Conservation (phyloP, 2,329 filamentous ascomycete species). For the Drechslerella coelobrocha region DNA sequence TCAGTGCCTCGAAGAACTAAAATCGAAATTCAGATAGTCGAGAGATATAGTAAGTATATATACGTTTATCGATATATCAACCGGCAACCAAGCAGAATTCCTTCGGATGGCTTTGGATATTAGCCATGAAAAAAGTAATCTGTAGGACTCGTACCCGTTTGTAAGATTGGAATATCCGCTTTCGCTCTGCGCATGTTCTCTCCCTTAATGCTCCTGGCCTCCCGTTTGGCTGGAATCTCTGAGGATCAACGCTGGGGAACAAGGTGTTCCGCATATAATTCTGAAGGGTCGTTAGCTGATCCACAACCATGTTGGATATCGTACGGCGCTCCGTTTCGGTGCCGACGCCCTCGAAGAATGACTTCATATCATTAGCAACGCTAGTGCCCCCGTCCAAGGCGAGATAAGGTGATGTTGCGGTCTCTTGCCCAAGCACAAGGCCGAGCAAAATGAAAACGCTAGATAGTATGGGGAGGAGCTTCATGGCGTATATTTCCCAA, state of each 20-base stretch:
- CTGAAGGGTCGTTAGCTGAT: constrained; percentile 8
- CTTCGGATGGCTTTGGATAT: not conserved
- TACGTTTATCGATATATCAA: no score
- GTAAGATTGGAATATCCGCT: constrained; percentile 19
- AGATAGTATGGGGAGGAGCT: no score
- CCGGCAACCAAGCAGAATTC: no score
- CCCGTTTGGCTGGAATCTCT: constrained; percentile 11
- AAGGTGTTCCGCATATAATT: constrained; percentile 6
- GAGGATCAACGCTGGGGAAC: constrained; percentile 18
- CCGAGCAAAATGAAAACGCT: not conserved
- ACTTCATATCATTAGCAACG: not conserved
- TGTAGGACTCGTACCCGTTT: constrained; percentile 12
- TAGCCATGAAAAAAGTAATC: not conserved
- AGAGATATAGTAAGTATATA: not conserved
- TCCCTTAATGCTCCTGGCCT: not conserved
- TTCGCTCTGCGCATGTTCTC: constrained; percentile 19
- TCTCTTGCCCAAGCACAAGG: not conserved
- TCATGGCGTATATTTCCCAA: no score
- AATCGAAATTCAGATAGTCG: not conserved
- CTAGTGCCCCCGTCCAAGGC: constrained; percentile 3
- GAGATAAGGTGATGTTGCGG: not conserved
- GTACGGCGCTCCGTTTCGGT: not conserved
- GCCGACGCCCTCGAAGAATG: not conserved
- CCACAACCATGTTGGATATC: constrained; percentile 11
- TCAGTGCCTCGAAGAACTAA: constrained; percentile 20